These are phyloP conservation scores for Phytophthora syringae DNA, from an alignment of 352 stramenopile species.

Conservation along the genomic window DNA sequence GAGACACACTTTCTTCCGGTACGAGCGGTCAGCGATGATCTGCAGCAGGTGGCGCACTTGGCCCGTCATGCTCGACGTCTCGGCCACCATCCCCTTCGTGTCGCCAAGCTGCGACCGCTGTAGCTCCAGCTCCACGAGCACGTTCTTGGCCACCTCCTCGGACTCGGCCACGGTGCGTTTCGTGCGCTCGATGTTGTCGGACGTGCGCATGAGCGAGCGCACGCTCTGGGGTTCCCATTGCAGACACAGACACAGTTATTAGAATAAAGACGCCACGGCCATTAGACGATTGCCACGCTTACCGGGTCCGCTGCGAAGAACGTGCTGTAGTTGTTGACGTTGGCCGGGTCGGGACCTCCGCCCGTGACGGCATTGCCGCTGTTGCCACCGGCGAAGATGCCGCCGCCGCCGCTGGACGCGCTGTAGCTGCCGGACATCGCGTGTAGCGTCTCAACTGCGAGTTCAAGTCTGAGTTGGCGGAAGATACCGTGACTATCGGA, in stretches of 20 bases:
- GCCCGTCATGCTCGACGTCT: slow-evolving; percentile 72
- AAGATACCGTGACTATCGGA: slow-evolving; percentile 17
- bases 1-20: slow-evolving; percentile 75
- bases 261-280: background rate
- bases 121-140: slow-evolving; percentile 80
- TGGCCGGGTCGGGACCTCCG: slow-evolving; percentile 34
- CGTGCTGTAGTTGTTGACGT: slow-evolving; percentile 77
- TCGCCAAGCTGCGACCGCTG: slow-evolving; percentile 82
- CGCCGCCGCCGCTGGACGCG: slow-evolving; percentile 29
- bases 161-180: slow-evolving; percentile 69
- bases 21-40: slow-evolving; percentile 74
- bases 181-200: slow-evolving; percentile 76
- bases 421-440: slow-evolving; percentile 52
- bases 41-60: slow-evolving; percentile 71
- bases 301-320: slow-evolving; percentile 66
- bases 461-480: slow-evolving; percentile 15
- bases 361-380: slow-evolving; percentile 28
- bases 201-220: slow-evolving; percentile 69
- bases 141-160: slow-evolving; percentile 72
- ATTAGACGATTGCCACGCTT: slow-evolving; percentile 2
- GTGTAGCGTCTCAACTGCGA: slow-evolving; percentile 17
- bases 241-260: background rate
- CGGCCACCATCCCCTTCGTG: slow-evolving; percentile 81
- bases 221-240: slow-evolving; percentile 51
- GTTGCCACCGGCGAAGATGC: slow-evolving; percentile 39